phyloP scores from a whole-genome alignment of 176 grass and related monocot genomes.

The Musa acuminata region DNA sequence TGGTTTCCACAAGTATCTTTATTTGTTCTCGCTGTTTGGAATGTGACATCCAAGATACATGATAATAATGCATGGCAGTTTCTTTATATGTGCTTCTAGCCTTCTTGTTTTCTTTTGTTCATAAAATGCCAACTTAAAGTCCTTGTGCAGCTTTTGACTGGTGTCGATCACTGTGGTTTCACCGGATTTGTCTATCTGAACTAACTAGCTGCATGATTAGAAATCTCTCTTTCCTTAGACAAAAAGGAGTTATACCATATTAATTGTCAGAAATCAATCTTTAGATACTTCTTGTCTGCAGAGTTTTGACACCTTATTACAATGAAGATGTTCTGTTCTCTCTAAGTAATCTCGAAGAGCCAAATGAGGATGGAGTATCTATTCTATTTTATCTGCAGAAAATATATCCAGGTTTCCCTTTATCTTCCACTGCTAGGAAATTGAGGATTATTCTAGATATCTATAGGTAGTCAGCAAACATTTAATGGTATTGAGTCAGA shows the following conservation, averaged over 20 bases:
- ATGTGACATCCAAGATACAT: too few species aligned
- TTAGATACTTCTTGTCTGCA: conserved; percentile 27
- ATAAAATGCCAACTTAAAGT: not conserved
- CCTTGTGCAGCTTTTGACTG: conserved; percentile 5
- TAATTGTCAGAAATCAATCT: conserved; percentile 11
- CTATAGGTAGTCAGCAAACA: not conserved
- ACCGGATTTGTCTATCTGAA: too few species aligned
- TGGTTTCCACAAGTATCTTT: too few species aligned
- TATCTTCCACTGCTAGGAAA: not conserved
- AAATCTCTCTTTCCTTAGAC: too few species aligned
- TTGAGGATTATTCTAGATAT: not conserved
- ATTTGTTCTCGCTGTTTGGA: too few species aligned
- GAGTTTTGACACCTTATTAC: conserved; percentile 72
- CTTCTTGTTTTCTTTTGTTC: too few species aligned
- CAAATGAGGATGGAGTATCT: conserved; percentile 95
- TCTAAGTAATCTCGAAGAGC: conserved; percentile 52
- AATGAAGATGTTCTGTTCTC: conserved; percentile 78
- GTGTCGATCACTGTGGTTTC: not conserved
- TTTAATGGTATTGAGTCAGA: not conserved
- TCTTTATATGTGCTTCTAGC: too few species aligned
- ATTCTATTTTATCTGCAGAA: conserved; percentile 91
- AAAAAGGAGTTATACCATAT: conserved; percentile 5
- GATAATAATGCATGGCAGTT: too few species aligned
- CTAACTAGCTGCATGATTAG: too few species aligned
- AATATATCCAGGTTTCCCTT: conserved; percentile 68